These are phyloP conservation scores for Suhomyces vadensis DNA, from an alignment of 805 yeast species.

Conservation along the genomic window DNA sequence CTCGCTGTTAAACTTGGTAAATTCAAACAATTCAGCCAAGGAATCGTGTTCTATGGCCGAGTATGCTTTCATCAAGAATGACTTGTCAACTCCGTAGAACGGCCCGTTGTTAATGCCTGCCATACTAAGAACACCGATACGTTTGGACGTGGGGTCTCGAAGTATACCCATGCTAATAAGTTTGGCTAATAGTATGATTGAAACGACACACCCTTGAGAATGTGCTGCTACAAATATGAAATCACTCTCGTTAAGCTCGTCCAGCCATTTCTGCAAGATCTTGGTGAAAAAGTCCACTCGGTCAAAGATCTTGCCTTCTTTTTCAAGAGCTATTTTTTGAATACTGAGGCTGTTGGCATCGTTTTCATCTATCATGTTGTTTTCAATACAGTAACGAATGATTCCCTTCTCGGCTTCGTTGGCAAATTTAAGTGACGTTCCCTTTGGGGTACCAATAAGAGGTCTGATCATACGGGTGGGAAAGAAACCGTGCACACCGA, in stretches of 20 bases:
- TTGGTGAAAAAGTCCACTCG: slow-evolving; percentile 80
- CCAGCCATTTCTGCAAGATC: slow-evolving; percentile 66
- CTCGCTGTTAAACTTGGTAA: slow-evolving; percentile 71
- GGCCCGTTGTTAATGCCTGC: slow-evolving; percentile 97
- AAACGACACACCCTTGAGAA: slow-evolving; percentile 94
- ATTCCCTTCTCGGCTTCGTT: slow-evolving; percentile 85
- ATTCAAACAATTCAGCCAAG: slow-evolving; percentile 80
- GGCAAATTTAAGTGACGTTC: slow-evolving; percentile 88
- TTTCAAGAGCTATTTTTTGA: slow-evolving; percentile 92
- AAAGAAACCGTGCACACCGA: slow-evolving; percentile 96
- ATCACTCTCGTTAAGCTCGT: slow-evolving; percentile 67
- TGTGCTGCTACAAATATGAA: slow-evolving; percentile 90
- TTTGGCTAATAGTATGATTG: slow-evolving; percentile 73
- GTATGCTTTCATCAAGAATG: slow-evolving; percentile 80
- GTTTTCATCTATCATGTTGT: slow-evolving; percentile 35
- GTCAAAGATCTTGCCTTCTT: slow-evolving; percentile 87
- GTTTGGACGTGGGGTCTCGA: slow-evolving; percentile 41
- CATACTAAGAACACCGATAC: slow-evolving; percentile 82
- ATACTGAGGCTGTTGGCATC: slow-evolving; percentile 46
- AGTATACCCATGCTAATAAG: slow-evolving; percentile 58
- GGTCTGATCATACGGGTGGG: slow-evolving; percentile 85
- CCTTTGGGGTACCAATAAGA: slow-evolving; percentile 92
- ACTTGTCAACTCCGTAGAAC: slow-evolving; percentile 84
- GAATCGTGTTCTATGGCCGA: slow-evolving; percentile 90
- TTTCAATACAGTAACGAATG: slow-evolving; percentile 55